phyloP scores from a whole-genome alignment of 2,329 filamentous ascomycete genomes.

The Magnaporthiopsis incrustans region DNA sequence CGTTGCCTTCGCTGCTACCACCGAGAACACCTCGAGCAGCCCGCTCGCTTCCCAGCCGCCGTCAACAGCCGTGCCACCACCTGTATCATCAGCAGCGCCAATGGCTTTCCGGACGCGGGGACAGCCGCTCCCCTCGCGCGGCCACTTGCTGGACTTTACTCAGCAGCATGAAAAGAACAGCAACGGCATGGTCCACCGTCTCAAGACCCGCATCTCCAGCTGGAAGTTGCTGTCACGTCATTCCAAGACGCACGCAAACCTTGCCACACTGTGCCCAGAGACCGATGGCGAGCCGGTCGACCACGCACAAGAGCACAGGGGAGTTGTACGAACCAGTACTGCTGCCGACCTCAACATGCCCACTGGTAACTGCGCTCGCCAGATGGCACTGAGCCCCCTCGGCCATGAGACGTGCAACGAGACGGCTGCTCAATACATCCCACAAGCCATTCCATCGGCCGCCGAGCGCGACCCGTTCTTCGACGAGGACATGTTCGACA shows the following conservation, averaged over 20 bases:
- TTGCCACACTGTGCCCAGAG: neutral
- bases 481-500: constrained; percentile 4
- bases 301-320: neutral
- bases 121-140: neutral
- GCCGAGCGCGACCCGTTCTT: neutral
- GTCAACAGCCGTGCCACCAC: neutral
- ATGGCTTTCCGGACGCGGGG: constrained; percentile 4
- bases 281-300: neutral
- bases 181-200: constrained; percentile 2
- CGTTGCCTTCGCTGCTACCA: neutral
- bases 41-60: neutral
- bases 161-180: neutral
- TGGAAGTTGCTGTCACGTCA: neutral
- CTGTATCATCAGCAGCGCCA: neutral
- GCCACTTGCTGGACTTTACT: neutral
- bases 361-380: neutral
- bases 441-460: neutral
- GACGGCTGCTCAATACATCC: neutral
- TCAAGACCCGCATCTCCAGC: constrained; percentile 4
- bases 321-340: neutral
- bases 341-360: neutral
- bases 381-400: neutral
- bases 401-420: neutral
- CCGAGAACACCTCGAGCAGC: neutral
- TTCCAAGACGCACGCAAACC: constrained; percentile 4